Evolutionary conservation across 495 filamentous ascomycete species (phyloP), one percentile per base, ranked within the genome.

Genomic region (Bacidia gigantensis): DNA sequence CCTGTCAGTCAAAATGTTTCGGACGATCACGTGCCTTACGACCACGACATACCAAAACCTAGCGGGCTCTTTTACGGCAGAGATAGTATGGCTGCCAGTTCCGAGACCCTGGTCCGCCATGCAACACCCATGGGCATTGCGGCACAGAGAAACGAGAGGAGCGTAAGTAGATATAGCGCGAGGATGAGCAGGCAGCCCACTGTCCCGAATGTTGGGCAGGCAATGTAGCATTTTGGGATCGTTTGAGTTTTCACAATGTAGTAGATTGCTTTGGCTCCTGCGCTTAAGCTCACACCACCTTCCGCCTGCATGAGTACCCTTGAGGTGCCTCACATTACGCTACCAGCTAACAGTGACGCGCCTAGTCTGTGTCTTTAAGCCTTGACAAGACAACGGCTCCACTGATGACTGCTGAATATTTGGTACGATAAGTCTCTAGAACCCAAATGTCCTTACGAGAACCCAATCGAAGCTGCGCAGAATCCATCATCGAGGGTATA

Each of bases 21-120:
- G 2, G 29, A 50, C 14, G 69, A 67, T 3, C 68, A 68, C 49
- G 68, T 68, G 43, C 61, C 71, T 2, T 74, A 73, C 56, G 66
- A 67, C 21, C 68, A 75, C 46, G 61, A 69, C 32, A 40, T 61
- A 23, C 57, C 62, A 26, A n/a, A 9, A 17, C 14, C 20, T 7
- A 22, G 20, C 14, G 20, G 5, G 20, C 12, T 9, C 9, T 22
- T 5, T 17, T 9, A 17, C 41, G 9, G 41, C 7, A 7, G 9
- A 9, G 14, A 35, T 35, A 22, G 62, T 23, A 58, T 50, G 5
- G 14, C 48, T 11, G 66, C 66, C 25, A 74, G 72, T 51, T 65
- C 64, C 11, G 70, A 76, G 7, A 57, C 61, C 2, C 50, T 77
- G 32, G 67, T 74, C 2, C 57, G 65, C 11, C 55, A 66, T n/a